These are phyloP conservation scores for Lasiodiplodia hormozganensis DNA, from an alignment of 2,329 filamentous ascomycete species.

Conservation along the genomic window DNA sequence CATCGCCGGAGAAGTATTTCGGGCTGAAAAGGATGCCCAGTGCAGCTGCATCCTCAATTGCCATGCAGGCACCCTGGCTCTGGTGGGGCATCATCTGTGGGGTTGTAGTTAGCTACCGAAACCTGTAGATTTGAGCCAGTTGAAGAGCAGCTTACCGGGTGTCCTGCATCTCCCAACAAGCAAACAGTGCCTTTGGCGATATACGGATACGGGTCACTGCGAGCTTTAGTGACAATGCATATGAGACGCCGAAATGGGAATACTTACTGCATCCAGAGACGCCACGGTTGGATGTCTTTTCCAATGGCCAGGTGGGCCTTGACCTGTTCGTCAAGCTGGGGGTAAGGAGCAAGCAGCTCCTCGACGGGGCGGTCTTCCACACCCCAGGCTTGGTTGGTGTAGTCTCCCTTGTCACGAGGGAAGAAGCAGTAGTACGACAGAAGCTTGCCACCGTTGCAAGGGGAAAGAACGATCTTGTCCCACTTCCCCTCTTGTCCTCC, in stretches of 20 bases:
- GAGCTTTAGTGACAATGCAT: no score
- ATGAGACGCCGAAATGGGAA: conserved; percentile 51
- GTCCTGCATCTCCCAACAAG: conserved; percentile 68
- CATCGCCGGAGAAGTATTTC: conserved; percentile 49
- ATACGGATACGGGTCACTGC: conserved; percentile 15
- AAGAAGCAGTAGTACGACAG: conserved; percentile 77
- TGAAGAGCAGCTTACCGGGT: neutral
- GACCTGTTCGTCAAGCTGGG: conserved; percentile 65
- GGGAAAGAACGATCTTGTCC: conserved; percentile 74
- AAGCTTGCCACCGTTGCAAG: conserved; percentile 70
- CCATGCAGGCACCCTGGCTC: conserved; percentile 73
- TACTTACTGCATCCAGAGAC: conserved; percentile 72
- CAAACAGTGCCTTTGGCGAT: conserved; percentile 50
- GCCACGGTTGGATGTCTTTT: conserved; percentile 69
- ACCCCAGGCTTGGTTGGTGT: conserved; percentile 37
- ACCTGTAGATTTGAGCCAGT: neutral
- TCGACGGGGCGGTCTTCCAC: conserved; percentile 41
- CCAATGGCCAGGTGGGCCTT: conserved; percentile 65
- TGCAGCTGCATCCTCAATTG: conserved; percentile 70
- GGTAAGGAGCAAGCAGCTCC: conserved; percentile 67
- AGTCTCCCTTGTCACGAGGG: conserved; percentile 66
- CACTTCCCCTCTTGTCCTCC: conserved; percentile 68
- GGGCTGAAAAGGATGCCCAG: conserved; percentile 67
- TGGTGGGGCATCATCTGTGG: conserved; percentile 70
- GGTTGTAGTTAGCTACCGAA: neutral